Conservation (phyloP, 2,329 filamentous ascomycete species). For the Dendryphion nanum region DNA sequence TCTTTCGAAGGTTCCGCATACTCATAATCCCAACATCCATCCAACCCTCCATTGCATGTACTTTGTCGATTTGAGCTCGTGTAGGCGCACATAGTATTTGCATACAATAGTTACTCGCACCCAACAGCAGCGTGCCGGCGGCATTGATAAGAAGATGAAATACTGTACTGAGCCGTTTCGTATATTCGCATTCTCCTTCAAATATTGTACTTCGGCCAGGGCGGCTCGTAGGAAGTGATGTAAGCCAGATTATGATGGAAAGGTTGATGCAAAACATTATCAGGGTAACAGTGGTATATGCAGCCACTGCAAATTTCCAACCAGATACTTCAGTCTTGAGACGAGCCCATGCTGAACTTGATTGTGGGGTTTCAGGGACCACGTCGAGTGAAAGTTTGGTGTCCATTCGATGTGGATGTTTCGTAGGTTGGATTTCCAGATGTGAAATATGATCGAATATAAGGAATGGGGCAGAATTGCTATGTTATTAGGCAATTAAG, state of each 20-base stretch:
- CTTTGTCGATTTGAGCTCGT: constrained; percentile 1
- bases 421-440: too few relatives aligned
- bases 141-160: background rate
- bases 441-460: too few relatives aligned
- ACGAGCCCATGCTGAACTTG: too few relatives aligned
- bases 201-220: background rate
- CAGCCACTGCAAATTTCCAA: constrained; percentile 1
- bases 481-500: too few relatives aligned
- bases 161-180: background rate
- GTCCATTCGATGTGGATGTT: too few relatives aligned
- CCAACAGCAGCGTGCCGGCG: background rate
- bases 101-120: constrained; percentile 1
- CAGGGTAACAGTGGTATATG: background rate
- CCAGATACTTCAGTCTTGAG: too few relatives aligned
- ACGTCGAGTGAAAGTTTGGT: too few relatives aligned
- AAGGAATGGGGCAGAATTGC: too few relatives aligned
- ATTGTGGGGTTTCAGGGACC: too few relatives aligned
- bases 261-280: constrained; percentile 1
- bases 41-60: background rate
- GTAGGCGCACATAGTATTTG: background rate
- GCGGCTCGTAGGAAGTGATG: background rate
- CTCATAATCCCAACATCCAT: background rate
- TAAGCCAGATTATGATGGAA: background rate
- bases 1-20: background rate
- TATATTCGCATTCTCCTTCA: background rate